These are phyloP conservation scores for Hypomontagnella monticulosa DNA, from an alignment of 495 filamentous ascomycete species.

Conservation along the genomic window DNA sequence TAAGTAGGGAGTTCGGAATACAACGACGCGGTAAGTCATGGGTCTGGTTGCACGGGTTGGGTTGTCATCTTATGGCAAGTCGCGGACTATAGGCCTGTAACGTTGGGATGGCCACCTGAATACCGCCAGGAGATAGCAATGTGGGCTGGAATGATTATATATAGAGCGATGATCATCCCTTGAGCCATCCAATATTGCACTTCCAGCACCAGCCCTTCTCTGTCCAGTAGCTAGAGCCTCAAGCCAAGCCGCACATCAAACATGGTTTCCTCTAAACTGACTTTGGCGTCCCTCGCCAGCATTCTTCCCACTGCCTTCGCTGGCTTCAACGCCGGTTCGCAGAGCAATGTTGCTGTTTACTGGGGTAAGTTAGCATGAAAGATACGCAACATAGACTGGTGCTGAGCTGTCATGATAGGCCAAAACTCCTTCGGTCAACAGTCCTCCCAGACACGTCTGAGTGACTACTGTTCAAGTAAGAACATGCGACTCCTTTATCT, in stretches of 20 bases:
- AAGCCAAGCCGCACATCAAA: slow-evolving; percentile 14
- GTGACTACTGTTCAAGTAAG: slow-evolving; percentile 65
- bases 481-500: background rate
- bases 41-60: slow-evolving; percentile 37
- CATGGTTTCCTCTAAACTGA: slow-evolving; percentile 39
- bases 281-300: slow-evolving; percentile 43
- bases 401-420: slow-evolving; percentile 51
- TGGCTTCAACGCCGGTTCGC: slow-evolving; percentile 59
- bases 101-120: slow-evolving; percentile 24
- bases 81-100: slow-evolving; percentile 19
- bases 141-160: slow-evolving; percentile 18
- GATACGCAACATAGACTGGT: background rate
- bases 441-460: slow-evolving; percentile 57
- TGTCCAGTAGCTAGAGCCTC: slow-evolving; percentile 20
- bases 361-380: slow-evolving; percentile 58
- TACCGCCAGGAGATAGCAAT: slow-evolving; percentile 5
- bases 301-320: slow-evolving; percentile 46
- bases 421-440: slow-evolving; percentile 56
- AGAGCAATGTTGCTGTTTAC: slow-evolving; percentile 72
- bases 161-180: slow-evolving; percentile 17
- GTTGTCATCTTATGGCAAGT: slow-evolving; percentile 38
- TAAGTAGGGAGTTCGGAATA: slow-evolving; percentile 25
- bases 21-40: slow-evolving; percentile 25
- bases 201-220: slow-evolving; percentile 14
- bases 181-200: background rate